phyloP scores from a whole-genome alignment of 441 rosid genomes.

The Euphorbia corollata region DNA sequence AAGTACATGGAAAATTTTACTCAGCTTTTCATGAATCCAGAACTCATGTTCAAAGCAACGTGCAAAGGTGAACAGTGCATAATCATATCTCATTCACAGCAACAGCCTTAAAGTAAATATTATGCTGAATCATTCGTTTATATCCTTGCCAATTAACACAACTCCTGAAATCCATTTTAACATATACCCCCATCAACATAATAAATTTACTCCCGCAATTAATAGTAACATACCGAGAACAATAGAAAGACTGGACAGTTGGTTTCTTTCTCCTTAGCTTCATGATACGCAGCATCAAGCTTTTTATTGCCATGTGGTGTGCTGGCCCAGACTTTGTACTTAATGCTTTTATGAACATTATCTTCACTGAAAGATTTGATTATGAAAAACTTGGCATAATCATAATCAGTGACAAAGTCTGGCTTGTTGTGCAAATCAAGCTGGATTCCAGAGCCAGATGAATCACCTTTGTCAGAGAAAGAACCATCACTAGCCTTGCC shows the following conservation, averaged over 20 bases:
- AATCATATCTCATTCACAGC: slow-evolving; percentile 6
- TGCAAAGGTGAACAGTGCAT: slow-evolving; percentile 6
- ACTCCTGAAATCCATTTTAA: not conserved
- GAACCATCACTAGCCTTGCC: slow-evolving; percentile 39
- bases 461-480: slow-evolving; percentile 30
- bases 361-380: slow-evolving; percentile 83
- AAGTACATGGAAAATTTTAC: not conserved
- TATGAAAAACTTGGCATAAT: slow-evolving; percentile 57
- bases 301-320: slow-evolving; percentile 79
- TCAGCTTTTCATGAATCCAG: not conserved
- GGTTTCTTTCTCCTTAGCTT: slow-evolving; percentile 47
- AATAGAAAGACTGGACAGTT: slow-evolving; percentile 57
- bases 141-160: not conserved
- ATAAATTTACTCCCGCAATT: not conserved
- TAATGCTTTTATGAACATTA: slow-evolving; percentile 73
- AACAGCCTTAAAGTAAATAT: not conserved
- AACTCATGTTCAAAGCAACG: slow-evolving; percentile 1
- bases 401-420: slow-evolving; percentile 49
- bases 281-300: slow-evolving; percentile 55
- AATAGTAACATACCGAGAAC: slow-evolving; percentile 50
- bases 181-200: not conserved
- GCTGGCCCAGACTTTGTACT: slow-evolving; percentile 75
- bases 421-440: slow-evolving; percentile 37
- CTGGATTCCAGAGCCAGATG: slow-evolving; percentile 30
- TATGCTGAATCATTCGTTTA: slow-evolving; percentile 3